Evolutionary conservation across 2,329 filamentous ascomycete genomes (phyloP).

Genomic region (Claviceps maximensis): DNA sequence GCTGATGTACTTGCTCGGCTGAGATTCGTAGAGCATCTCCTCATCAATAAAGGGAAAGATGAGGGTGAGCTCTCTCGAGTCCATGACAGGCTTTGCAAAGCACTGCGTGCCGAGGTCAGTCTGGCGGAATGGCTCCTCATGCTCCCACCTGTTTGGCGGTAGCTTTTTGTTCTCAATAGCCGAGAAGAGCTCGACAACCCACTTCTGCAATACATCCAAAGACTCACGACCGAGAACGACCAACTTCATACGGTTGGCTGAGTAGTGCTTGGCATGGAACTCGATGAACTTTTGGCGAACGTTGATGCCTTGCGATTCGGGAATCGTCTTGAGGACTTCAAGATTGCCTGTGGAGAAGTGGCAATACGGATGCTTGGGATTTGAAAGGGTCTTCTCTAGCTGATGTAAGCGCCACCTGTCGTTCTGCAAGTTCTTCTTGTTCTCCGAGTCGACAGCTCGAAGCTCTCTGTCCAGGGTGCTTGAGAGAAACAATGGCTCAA

Average conservation of each 20-base stretch:
- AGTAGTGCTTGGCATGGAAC: constrained; percentile 82
- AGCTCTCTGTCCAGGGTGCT: constrained; percentile 79
- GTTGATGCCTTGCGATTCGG: constrained; percentile 66
- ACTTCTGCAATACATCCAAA: constrained; percentile 68
- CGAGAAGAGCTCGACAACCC: constrained; percentile 75
- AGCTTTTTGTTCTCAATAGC: constrained; percentile 72
- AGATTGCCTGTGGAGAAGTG: constrained; percentile 88
- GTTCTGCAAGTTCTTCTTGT: constrained; percentile 93
- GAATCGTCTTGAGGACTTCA: constrained; percentile 70
- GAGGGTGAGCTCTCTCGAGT: constrained; percentile 65
- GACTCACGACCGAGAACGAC: constrained; percentile 73
- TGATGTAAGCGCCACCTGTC: constrained; percentile 82
- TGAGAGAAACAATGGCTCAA: constrained; percentile 72
- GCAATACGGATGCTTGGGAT: constrained; percentile 75
- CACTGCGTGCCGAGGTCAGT: constrained; percentile 51
- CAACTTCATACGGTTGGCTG: constrained; percentile 86
- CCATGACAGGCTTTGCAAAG: constrained; percentile 87
- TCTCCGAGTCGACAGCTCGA: constrained; percentile 83
- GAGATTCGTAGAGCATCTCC: constrained; percentile 62
- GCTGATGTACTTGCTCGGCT: constrained; percentile 74
- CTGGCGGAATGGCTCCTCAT: constrained; percentile 35
- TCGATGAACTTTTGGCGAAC: constrained; percentile 85
- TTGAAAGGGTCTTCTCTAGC: constrained; percentile 77
- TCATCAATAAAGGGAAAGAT: constrained; percentile 80
- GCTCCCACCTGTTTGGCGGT: constrained; percentile 41